Percentiles rank a stretch among this genome's conserved stretches.
phyloP scores from a whole-genome alignment of 306 rosid species.

The Prunus kanzakura region DNA sequence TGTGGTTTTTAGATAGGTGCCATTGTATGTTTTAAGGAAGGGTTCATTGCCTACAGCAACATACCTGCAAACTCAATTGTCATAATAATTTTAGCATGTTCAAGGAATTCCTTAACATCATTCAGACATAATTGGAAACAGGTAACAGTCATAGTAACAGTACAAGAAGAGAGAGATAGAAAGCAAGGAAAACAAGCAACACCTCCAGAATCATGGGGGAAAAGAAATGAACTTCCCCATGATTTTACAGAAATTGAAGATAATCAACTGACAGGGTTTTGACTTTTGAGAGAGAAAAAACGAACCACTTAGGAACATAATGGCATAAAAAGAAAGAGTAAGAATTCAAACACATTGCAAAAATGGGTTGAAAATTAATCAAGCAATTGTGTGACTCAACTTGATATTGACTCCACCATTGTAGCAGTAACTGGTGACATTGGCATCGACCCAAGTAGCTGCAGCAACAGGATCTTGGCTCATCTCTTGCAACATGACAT shows the following conservation, averaged over 20 bases:
- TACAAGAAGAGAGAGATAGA: not conserved
- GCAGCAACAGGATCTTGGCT: slow-evolving; percentile 62
- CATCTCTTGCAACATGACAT: slow-evolving; percentile 60
- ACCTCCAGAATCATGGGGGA: not conserved
- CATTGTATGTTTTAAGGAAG: slow-evolving; percentile 78
- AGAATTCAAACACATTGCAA: not conserved
- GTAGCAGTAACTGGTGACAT: slow-evolving; percentile 68
- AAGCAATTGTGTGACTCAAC: slow-evolving; percentile 47
- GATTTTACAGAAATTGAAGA: too few species aligned
- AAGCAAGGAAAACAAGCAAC: not conserved
- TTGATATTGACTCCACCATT: slow-evolving; percentile 85
- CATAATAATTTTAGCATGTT: slow-evolving; percentile 5
- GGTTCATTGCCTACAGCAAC: slow-evolving; percentile 97
- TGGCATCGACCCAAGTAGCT: slow-evolving; percentile 81
- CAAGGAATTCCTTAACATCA: not conserved
- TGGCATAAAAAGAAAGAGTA: not conserved
- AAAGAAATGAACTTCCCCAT: not conserved
- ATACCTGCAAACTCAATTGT: slow-evolving; percentile 51
- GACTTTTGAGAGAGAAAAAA: not conserved
- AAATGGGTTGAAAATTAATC: not conserved
- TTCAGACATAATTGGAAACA: not conserved
- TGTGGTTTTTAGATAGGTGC: slow-evolving; percentile 50
- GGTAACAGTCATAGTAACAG: not conserved
- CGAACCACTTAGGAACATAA: not conserved
- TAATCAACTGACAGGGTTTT: too few species aligned